Evolutionary conservation across 2,329 filamentous ascomycete species (phyloP), one percentile per base, ranked within the genome.

Genomic region (Trichoderma semiorbis): DNA sequence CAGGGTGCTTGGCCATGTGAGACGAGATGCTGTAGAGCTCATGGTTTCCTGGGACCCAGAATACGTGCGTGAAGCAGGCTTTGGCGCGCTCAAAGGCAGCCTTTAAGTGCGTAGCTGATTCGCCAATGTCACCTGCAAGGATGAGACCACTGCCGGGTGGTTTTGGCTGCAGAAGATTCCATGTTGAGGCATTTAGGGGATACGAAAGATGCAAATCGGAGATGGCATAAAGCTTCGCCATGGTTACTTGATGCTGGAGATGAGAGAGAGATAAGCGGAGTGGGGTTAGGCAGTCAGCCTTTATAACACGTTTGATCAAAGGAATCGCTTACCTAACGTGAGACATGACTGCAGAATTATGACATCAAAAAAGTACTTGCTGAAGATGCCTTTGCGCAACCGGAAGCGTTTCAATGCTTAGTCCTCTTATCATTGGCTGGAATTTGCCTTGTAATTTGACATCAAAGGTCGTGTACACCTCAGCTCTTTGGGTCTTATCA

Each of bases 181-280:
- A 69, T n/a, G 58, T 36, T 12, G 66, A 50, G n/a, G 66, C 28
- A 34, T 69, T 69, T 3, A 60, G n/a, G 28, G 53, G 55, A 26
- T 69, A 34, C n/a, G 66, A 28, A 60, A 69, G 55, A 39, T 69
- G 66, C 66, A 69, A 50, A n/a, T 69, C 66, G 21, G 66, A 69
- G 26, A 69, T 69, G 28, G 34, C 66, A 61, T 69, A 69, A 47
- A 69, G 21, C 16, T 61, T 69, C n/a, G 66, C 66, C 66, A 69
- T 69, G 8, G 36, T 50, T 32, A 12, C 47, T 16, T 60, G 57
- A 34, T 16, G n/a, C 3, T 61, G 21, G 57, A 64, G 39, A 7
- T 32, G n/a, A n/a, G 28, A n/a, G n/a, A 24, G 60, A 58, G 26
- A 30, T 43, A 36, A 36, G 55, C 24, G 8, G 55, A 69, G 66